Evolutionary conservation across 2,329 filamentous ascomycete species (phyloP).

Genomic region (Paecilomyces variotii): DNA sequence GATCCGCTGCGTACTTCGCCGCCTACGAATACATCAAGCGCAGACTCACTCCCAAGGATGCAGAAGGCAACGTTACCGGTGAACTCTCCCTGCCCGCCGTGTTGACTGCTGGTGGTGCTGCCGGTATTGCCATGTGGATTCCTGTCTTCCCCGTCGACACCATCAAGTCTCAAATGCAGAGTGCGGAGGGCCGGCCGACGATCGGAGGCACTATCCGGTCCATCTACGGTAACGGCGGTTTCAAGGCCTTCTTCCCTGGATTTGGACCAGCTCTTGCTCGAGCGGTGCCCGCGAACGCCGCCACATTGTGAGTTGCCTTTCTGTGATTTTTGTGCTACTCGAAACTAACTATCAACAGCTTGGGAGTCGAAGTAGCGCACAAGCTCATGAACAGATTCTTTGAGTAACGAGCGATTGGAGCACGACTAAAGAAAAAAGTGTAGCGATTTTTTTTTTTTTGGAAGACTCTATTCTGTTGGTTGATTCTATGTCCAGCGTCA

Average conservation of each 20-base stretch:
- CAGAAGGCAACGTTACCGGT: slow-evolving; percentile 62
- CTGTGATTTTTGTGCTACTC: slow-evolving; percentile 7
- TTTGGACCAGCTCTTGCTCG: slow-evolving; percentile 87
- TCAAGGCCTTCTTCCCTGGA: slow-evolving; percentile 93
- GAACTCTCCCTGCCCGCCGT: slow-evolving; percentile 75
- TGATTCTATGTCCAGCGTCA: neutral
- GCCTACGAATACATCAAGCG: slow-evolving; percentile 96
- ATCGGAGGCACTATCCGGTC: slow-evolving; percentile 71
- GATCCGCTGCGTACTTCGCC: slow-evolving; percentile 91
- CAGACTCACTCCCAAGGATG: slow-evolving; percentile 72
- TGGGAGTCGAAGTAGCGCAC: slow-evolving; percentile 44
- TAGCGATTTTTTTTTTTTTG: neutral
- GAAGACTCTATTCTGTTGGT: neutral
- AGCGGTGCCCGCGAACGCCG: slow-evolving; percentile 92
- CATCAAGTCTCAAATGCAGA: slow-evolving; percentile 89
- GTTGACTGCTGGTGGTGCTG: slow-evolving; percentile 77
- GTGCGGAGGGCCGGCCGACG: slow-evolving; percentile 74
- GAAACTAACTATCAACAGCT: slow-evolving; percentile 14
- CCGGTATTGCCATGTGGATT: slow-evolving; percentile 98
- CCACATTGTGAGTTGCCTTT: slow-evolving; percentile 59
- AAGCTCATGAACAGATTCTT: slow-evolving; percentile 43
- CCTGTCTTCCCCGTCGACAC: slow-evolving; percentile 97
- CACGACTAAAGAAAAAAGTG: neutral
- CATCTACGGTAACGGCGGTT: slow-evolving; percentile 73
- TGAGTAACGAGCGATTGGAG: slow-evolving; percentile 6